phyloP scores from a whole-genome alignment of 2,329 filamentous ascomycete genomes.

The Arthroderma sp. region DNA sequence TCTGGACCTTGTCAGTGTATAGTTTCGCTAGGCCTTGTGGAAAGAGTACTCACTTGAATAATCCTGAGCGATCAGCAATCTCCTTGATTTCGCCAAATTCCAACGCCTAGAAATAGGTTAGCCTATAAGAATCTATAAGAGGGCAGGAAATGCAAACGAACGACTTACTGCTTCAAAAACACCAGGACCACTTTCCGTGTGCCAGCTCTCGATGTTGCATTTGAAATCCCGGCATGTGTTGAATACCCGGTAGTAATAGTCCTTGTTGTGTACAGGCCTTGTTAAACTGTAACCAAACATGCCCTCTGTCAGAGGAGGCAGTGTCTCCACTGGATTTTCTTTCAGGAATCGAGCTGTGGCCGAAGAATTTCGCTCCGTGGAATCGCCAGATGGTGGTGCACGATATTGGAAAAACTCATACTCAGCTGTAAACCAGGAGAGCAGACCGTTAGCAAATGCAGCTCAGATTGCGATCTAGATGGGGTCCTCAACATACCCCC shows the following conservation, averaged over 20 bases:
- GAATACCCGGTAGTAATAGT: constrained; percentile 83
- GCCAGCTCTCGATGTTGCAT: constrained; percentile 84
- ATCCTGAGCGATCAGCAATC: constrained; percentile 81
- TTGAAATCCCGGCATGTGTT: constrained; percentile 64
- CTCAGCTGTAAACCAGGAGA: constrained; percentile 50
- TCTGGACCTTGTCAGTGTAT: constrained; percentile 23
- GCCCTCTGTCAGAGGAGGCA: constrained; percentile 73
- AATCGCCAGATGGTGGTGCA: constrained; percentile 41
- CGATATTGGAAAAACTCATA: constrained; percentile 93
- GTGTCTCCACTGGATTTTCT: constrained; percentile 56
- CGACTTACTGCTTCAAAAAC: constrained; percentile 73
- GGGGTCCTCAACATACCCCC: constrained; percentile 49
- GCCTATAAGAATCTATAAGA: constrained; percentile 5
- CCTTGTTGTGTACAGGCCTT: constrained; percentile 74
- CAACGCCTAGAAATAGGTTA: constrained; percentile 44
- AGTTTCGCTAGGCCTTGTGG: constrained; percentile 4
- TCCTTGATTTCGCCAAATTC: constrained; percentile 76
- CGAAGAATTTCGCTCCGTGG: constrained; percentile 46
- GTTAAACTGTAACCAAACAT: constrained; percentile 95
- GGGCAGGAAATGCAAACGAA: neutral
- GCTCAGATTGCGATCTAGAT: neutral
- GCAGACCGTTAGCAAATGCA: constrained; percentile 7
- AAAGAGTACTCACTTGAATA: constrained; percentile 64
- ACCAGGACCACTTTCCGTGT: constrained; percentile 84
- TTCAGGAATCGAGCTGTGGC: constrained; percentile 63